Evolutionary conservation across 1,139 yeast species (phyloP), one percentile per base, ranked within the genome.

Genomic region (Taphrina flavorubra): DNA sequence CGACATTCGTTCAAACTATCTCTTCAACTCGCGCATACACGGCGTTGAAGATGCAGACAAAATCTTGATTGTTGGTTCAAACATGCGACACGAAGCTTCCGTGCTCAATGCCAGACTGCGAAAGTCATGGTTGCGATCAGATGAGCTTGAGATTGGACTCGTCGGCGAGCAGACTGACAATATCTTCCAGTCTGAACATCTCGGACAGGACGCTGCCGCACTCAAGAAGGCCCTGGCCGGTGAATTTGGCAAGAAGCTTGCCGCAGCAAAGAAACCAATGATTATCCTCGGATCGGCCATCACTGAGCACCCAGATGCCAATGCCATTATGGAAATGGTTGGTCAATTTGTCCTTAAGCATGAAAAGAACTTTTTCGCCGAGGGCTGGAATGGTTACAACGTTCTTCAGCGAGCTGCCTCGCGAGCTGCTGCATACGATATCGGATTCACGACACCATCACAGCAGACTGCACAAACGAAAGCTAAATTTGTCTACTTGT

Each of bases 31-130:
- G 13, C 83, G 91, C 58, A 87, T 90, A 73, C 87, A 85, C 71
- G 96, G 96, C 67, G 84, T 90, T 73, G 96, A 89, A 79, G 88
- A 86, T 69, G 92, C 95, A 67, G 96, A 90, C 77, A 89, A 86
- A 75, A 87, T 90, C 72, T 82, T 90, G 75, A 82, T 90, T 74
- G 84, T 90, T 70, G 96, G 96, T 72, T 87, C 96, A 66, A 90
- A 90, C 81, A 96, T 96, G 74, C 86, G 97, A 78, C 92, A 86
- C 76, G 97, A 90, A 81, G 97, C 97, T 70, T 92, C 96, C 57
- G 96, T 90, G 16, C 83, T 90, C 75, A 90, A 90, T 78, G 86
- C 96, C 57, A 86, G 96, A 80, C 87, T 90, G 74, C 86, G 97
- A 82, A 88, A 87, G 78, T 87, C 85, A 71, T 90, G 95, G 95